Base-by-base conservation (phyloP, 108 stramenopile genomes). In the Cyclotella kingstonii region DNA sequence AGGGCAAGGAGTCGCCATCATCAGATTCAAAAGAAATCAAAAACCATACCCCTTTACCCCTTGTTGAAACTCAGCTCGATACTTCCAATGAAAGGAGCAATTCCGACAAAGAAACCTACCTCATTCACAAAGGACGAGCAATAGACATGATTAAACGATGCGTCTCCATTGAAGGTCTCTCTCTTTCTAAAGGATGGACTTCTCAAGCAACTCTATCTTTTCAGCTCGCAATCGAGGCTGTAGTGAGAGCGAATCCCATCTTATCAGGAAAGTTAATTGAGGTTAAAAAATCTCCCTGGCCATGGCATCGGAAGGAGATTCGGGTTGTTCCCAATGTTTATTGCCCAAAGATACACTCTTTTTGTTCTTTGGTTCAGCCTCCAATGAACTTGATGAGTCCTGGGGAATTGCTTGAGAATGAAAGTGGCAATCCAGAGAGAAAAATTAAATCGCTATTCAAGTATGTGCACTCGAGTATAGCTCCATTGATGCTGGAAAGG, bases 121-220 rank as follows among this genome's bases (percentile, higher is more conserved):
- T 72, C 30, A 77, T 73, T 10, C 70, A 72, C 64, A 59, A 71
- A 34, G 74, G 74, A 36, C 56, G 65, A 30, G 64, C 76, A n/a
- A 62, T 50, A 14, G 49, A 60, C 11, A 77, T 77, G 76, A 77
- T 72, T 45, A 67, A 67, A 51, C 63, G 76, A 11, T 72, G 71
- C 33, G 71, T 68, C 22, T 45, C 71, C 5, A 39, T 76, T 22
- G 74, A 70, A 64, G 74, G 74, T 0, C 54, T 76, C 7, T 45
- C 52, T 26, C 15, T 76, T 5, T 65, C 55, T 19, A 69, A 44
- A 27, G 74, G 74, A 11, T 76, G 74, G 74, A 70, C 62, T 30
- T 39, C 61, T 57, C 54, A 65, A 47, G 68, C 74, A 3, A 64
- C 74, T 22, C 29, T 55, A 42, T 68, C 74, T 17, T 76, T 76